Evolutionary conservation across 192 early-diverging fungal genomes (phyloP), one percentile per base, ranked within the genome.

Genomic region (Linnemannia hyalina): DNA sequence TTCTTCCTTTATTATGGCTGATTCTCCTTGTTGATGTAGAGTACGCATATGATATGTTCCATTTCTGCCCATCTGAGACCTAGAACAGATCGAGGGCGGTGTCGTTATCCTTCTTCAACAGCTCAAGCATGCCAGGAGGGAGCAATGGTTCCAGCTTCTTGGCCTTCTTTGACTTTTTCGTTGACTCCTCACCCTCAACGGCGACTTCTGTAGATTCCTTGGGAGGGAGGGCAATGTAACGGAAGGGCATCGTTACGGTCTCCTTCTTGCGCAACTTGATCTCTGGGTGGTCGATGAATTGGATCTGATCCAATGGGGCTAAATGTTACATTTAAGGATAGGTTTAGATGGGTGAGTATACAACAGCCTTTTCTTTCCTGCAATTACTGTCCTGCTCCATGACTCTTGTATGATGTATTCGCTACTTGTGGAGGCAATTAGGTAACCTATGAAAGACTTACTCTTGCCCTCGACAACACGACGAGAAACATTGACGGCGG

Each of bases 171-270:
- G 72, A 85, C 91, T 83, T 83, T 41, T 86, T 85, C 4, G 69
- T 57, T 15, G 69, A 26, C 4, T 11, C 72, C 18, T 49, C 68
- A 10, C 55, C 46, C 15, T 57, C 73, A 6, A 32, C 55, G 40
- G 35, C 22, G 41, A 42, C 23, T 26, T 75, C 63, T 76, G 74
- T 22, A 9, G 69, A 46, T 26, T 85, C 82, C 78, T 80, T 74
- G 40, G 77, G 73, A 20, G 81, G 81, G 38, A 90, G 79, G 16
- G 91, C 89, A 77, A 97, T 90, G 63, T 96, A 97, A 23, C 96
- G 82, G 90, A 96, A 97, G 9, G 96, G 96, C 94, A 97, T 93
- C 20, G 93, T 92, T 2, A 95, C 95, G 10, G 91, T 92, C 82
- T 97, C 95, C 49, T 90, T 89, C 81, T 93, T 94, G 63, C 89